Base-by-base conservation (phyloP, 306 rosid genomes). In the Cicer bijugum region DNA sequence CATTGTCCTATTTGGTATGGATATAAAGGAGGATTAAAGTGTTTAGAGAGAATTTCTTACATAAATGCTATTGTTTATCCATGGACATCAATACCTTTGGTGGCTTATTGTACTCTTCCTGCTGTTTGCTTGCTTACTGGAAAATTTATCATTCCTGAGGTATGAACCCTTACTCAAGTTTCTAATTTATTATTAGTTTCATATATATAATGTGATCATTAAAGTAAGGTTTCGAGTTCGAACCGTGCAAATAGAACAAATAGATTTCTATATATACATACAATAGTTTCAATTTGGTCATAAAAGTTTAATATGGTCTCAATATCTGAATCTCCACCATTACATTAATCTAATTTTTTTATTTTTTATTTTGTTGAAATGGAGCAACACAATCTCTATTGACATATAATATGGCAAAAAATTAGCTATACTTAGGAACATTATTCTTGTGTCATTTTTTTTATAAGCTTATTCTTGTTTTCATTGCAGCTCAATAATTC, bases 1-100 rank as follows among this genome's bases (percentile, higher is more conserved):
- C 89, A 88, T 44, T 90, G 91, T 58, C 96, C 96, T 76, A 76
- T 90, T 44, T 90, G 96, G 96, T 82, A 90, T 52, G 96, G 91
- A 65, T 90, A 88, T 79, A 88, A 88, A 48, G 93, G 90, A 33
- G 93, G 96, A 62, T 56, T 90, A 20, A 90, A 88, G 82, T 82
- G 86, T 84, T 62, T 86, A 50, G 89, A 86, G 71, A 86, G 91
- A 6, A 19, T 90, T 63, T 84, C 93, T 56, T 90, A 90, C 72
- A 76, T 88, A 71, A 90, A 88, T 81, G 86, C 91, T 15, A 84
- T 82, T 16, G 28, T 86, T 8, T 90, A 86, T 84, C 96, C 96
- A 8, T 88, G 80, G 89, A 88, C 93, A 19, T 88, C 93, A 4
- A 83, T 90, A 64, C 96, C 96, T 44, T 61, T 90, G 56, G 57